Evolutionary conservation across 2,329 filamentous ascomycete species (phyloP).

Genomic region (Corinectria fuckeliana): DNA sequence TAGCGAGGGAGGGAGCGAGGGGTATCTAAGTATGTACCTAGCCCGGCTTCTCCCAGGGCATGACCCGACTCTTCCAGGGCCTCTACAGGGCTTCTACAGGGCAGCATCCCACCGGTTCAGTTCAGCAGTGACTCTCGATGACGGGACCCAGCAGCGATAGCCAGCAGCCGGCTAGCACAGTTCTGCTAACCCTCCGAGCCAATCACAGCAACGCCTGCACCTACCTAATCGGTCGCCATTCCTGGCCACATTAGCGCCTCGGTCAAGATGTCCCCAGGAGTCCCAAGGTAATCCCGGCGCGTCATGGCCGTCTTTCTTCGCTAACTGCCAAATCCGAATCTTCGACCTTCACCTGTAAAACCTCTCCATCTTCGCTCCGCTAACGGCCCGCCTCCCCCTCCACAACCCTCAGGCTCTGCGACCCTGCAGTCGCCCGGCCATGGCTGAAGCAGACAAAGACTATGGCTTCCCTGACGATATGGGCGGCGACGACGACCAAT

Average conservation of each 20-base stretch:
- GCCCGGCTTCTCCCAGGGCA: background rate
- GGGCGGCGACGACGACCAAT: slow-evolving; percentile 55
- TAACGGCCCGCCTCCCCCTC: slow-evolving; percentile 27
- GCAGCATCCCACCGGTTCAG: background rate
- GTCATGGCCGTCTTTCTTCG: slow-evolving; percentile 38
- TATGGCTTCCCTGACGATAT: slow-evolving; percentile 56
- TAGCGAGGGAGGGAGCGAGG: slow-evolving; percentile 23
- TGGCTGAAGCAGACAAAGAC: slow-evolving; percentile 52
- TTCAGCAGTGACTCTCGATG: background rate
- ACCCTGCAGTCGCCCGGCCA: slow-evolving; percentile 42
- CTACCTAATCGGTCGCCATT: slow-evolving; percentile 2
- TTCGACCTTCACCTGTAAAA: slow-evolving; percentile 28
- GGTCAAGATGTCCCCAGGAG: slow-evolving; percentile 26
- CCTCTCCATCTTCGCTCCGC: slow-evolving; percentile 11
- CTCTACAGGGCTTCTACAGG: background rate
- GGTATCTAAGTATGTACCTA: too few species aligned
- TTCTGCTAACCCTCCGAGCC: slow-evolving; percentile 17
- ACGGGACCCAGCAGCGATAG: background rate
- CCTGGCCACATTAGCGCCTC: slow-evolving; percentile 32
- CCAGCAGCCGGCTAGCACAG: background rate
- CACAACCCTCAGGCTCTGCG: slow-evolving; percentile 33
- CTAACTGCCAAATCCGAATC: slow-evolving; percentile 35
- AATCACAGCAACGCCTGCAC: slow-evolving; percentile 29
- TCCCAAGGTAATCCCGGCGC: slow-evolving; percentile 38
- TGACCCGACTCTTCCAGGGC: background rate